These are phyloP conservation scores for Zygosaccharomyces kombuchaensis DNA, from an alignment of 805 yeast genomes.

Conservation along the genomic window DNA sequence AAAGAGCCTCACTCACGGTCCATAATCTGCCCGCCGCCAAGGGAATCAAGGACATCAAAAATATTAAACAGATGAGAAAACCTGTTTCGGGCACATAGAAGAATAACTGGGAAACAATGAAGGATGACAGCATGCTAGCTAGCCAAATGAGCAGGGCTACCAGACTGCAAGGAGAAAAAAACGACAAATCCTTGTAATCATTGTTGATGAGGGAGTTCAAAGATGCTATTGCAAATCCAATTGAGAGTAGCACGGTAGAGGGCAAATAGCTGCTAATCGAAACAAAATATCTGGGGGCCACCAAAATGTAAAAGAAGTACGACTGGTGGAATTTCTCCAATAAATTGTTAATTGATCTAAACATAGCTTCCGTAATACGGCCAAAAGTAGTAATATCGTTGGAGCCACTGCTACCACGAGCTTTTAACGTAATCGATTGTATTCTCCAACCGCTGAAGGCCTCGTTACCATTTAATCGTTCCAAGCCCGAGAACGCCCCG, in stretches of 20 bases:
- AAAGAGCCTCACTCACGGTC: conserved; percentile 22
- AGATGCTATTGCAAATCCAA: conserved; percentile 65
- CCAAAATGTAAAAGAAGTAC: conserved; percentile 82
- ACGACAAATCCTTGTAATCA: conserved; percentile 13
- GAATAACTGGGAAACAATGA: conserved; percentile 21
- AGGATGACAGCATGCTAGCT: conserved; percentile 31
- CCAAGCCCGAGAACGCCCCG: conserved; percentile 68
- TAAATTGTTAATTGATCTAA: conserved; percentile 85
- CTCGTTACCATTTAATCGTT: conserved; percentile 66
- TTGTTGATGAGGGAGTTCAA: conserved; percentile 49
- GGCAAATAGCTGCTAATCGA: conserved; percentile 94
- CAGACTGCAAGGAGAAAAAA: conserved; percentile 20
- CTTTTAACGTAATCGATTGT: conserved; percentile 80
- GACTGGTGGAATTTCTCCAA: conserved; percentile 96
- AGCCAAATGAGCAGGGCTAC: conserved; percentile 27
- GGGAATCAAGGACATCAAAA: conserved; percentile 21
- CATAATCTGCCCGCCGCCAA: conserved; percentile 15
- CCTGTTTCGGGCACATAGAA: conserved; percentile 15
- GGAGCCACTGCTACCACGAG: conserved; percentile 52
- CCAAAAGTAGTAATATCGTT: conserved; percentile 89
- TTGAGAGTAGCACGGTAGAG: conserved; percentile 67
- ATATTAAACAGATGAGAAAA: conserved; percentile 17
- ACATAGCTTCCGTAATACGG: conserved; percentile 78
- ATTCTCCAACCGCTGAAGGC: conserved; percentile 96
- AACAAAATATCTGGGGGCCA: conserved; percentile 76